Base-by-base conservation (phyloP, 768 basidiomycete species). In the Termitomyces sp. region DNA sequence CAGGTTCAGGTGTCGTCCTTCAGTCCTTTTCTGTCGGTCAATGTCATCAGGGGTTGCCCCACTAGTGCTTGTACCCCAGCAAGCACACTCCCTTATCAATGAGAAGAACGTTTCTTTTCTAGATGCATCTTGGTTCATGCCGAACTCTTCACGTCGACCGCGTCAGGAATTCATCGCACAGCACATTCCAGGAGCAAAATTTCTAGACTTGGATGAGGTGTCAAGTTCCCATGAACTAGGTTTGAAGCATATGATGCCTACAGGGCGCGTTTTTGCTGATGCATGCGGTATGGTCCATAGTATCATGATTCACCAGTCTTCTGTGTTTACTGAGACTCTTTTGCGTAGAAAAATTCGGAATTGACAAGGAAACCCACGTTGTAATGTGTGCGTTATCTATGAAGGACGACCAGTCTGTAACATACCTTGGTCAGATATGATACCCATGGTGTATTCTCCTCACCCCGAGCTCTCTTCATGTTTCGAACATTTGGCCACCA, bases 51-150 rank as follows among this genome's bases (percentile, higher is more conserved):
- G 62, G 53, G 54, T 67, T 45, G 71, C 72, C 2, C 83, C 85
- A 2, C 71, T 85, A 18, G 64, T 86, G 22, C 65, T 88, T 52
- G 77, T 80, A 3, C 86, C 88, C 0, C 62, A 71, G 18, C 72
- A 80, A 61, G 74, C 82, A 43, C 73, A 69, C 30, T 72, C 76
- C 45, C 69, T 72, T 30, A 60, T 68, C 30, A 66, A 55, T 36
- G n/a, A 64, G 28, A 61, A 74, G 9, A 60, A 68, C 24, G 70
- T 84, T 33, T 70, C 74, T 9, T 70, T 88, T 62, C 76, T 87
- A 35, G 96, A 98, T 66, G 85, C 86, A 24, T 86, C 84, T 51
- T 98, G 95, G 96, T 88, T 91, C 70, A 97, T 98, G 96, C 96
- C 95, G 52, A 90, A 86, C 70, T 81, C 87, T 35, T 76, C 85